phyloP scores from a whole-genome alignment of 305 asterid species.

The Ilex paraguariensis region DNA sequence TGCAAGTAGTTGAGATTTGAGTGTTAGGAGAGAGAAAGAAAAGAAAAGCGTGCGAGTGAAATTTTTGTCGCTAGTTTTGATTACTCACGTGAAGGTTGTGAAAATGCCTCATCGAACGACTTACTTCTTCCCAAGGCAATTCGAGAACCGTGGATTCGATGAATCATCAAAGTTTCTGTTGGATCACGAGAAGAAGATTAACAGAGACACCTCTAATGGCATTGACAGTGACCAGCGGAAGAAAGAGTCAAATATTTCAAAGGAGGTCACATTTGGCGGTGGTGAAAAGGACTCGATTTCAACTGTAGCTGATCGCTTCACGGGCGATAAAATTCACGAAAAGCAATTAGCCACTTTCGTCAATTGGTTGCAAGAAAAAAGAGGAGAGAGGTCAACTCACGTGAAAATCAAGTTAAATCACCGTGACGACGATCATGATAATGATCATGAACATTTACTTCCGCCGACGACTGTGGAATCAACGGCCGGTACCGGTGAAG shows the following conservation, averaged over 20 bases:
- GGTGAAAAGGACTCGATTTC: not conserved
- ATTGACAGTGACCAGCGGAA: conserved; percentile 3
- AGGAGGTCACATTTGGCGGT: conserved; percentile 1
- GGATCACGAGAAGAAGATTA: conserved; percentile 66
- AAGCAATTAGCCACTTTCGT: conserved; percentile 60
- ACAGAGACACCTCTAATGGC: conserved; percentile 15
- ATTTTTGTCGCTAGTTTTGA: conserved; percentile 3
- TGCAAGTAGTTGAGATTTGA: conserved; percentile 8
- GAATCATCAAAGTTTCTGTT: conserved; percentile 40
- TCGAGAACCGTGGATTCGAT: conserved; percentile 52
- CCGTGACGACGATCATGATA: conserved; percentile 22
- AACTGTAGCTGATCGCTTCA: conserved; percentile 25
- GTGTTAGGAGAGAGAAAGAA: not conserved
- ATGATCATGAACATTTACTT: conserved; percentile 13
- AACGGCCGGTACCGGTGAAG: too few species aligned
- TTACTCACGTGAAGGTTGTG: conserved; percentile 40
- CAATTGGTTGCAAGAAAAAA: conserved; percentile 62
- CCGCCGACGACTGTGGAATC: conserved; percentile 11
- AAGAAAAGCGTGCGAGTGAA: conserved; percentile 14
- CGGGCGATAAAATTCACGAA: conserved; percentile 66
- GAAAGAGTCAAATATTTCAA: not conserved
- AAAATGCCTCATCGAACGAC: conserved; percentile 94
- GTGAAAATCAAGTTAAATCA: conserved; percentile 34
- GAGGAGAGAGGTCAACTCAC: conserved; percentile 36
- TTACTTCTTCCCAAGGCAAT: conserved; percentile 81